Conservation (phyloP, 106 monocot species). For the Phalaenopsis equestris region DNA sequence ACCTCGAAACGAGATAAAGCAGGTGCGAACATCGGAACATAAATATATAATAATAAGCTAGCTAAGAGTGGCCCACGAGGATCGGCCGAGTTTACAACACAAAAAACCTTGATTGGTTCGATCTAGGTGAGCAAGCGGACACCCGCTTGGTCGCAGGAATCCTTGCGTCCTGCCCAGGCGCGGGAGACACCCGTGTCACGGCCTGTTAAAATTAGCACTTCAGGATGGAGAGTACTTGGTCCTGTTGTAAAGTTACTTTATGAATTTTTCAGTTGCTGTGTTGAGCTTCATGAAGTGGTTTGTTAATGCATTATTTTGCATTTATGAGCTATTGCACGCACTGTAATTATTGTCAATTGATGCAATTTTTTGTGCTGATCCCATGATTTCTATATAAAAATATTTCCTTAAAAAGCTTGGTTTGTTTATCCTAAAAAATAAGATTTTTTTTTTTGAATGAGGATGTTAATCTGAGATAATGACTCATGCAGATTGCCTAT, state of each 20-base stretch:
- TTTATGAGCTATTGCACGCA: background rate
- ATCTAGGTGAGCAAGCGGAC: no score
- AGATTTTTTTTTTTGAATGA: background rate
- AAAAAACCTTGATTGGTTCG: no score
- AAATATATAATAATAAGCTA: no score
- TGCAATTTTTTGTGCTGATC: background rate
- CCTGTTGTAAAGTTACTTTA: background rate
- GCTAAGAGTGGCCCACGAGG: no score
- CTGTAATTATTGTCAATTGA: background rate
- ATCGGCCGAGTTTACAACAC: no score
- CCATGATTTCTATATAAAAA: no score
- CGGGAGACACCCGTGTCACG: no score
- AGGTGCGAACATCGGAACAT: no score
- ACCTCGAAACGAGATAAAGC: no score
- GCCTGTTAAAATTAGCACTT: background rate
- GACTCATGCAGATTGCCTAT: slow-evolving; percentile 75
- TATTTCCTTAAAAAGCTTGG: background rate
- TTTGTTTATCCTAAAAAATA: background rate
- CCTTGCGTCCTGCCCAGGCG: no score
- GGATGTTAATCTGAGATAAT: slow-evolving; percentile 20
- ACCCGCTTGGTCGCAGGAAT: no score
- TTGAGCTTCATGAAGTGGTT: background rate
- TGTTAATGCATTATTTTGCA: background rate
- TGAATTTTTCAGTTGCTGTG: background rate
- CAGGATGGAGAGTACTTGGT: background rate